These are phyloP conservation scores for Nicotiana benthamiana DNA, from an alignment of 257 asterid genomes.

Conservation along the genomic window DNA sequence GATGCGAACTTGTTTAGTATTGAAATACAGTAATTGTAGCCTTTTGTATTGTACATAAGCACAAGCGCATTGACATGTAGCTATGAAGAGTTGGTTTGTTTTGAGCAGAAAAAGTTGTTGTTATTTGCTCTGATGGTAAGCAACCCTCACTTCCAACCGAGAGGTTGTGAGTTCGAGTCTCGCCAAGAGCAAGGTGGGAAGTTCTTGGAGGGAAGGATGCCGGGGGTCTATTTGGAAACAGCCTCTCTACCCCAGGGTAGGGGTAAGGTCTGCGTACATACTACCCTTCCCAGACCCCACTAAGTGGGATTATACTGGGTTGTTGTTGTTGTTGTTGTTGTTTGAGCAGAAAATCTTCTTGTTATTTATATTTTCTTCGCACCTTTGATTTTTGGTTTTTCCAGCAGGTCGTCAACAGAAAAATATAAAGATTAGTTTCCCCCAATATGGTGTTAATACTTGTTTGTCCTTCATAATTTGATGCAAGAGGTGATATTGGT, in stretches of 20 bases:
- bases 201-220: too few species aligned
- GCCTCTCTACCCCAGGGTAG: too few species aligned
- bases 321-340: too few species aligned
- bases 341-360: background rate
- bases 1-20: background rate
- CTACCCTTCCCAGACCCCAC: too few species aligned
- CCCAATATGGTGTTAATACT: background rate
- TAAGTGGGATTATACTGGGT: too few species aligned
- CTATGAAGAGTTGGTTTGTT: background rate
- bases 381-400: background rate
- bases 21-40: background rate
- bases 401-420: background rate
- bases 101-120: background rate
- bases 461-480: background rate
- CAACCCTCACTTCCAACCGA: too few species aligned
- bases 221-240: too few species aligned
- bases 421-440: background rate
- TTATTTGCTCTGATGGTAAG: too few species aligned
- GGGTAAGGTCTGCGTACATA: too few species aligned
- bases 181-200: too few species aligned
- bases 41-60: background rate
- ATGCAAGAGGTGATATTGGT: background rate
- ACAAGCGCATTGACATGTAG: background rate
- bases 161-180: too few species aligned
- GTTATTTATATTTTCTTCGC: background rate